Percentiles rank a stretch among this genome's conserved stretches.
Conservation (phyloP, 495 filamentous ascomycete species). For the Penicillium parvum region DNA sequence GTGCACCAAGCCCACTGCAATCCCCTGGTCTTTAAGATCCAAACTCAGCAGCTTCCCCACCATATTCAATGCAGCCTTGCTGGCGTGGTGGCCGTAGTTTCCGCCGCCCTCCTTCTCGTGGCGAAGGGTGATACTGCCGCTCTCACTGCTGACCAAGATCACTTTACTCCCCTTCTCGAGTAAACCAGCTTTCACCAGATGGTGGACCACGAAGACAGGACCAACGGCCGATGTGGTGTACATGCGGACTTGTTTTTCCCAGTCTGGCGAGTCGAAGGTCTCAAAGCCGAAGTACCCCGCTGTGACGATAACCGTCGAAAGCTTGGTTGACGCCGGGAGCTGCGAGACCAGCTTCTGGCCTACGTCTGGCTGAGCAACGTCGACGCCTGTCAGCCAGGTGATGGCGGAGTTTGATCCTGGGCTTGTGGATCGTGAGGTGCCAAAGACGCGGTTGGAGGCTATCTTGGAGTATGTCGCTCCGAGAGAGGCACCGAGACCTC, state of each 20-base stretch:
- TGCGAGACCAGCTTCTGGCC: slow-evolving; percentile 47
- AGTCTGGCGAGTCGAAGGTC: slow-evolving; percentile 57
- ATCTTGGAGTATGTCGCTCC: slow-evolving; percentile 52
- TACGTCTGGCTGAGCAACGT: slow-evolving; percentile 53
- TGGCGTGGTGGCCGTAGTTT: slow-evolving; percentile 69
- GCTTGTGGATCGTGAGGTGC: slow-evolving; percentile 50
- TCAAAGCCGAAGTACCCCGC: slow-evolving; percentile 68
- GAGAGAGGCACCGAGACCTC: slow-evolving; percentile 62
- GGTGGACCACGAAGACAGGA: slow-evolving; percentile 61
- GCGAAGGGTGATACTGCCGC: slow-evolving; percentile 62
- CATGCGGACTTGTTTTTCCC: slow-evolving; percentile 63
- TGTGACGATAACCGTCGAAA: slow-evolving; percentile 59
- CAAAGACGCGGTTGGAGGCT: slow-evolving; percentile 50
- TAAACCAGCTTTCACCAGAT: slow-evolving; percentile 51
- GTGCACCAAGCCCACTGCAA: slow-evolving; percentile 64
- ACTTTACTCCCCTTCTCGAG: slow-evolving; percentile 53
- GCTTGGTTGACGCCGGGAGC: slow-evolving; percentile 36
- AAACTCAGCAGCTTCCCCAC: slow-evolving; percentile 64
- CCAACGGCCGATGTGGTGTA: slow-evolving; percentile 66
- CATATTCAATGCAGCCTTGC: slow-evolving; percentile 72
- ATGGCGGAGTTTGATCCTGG: slow-evolving; percentile 36
- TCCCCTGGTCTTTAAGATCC: slow-evolving; percentile 58
- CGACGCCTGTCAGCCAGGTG: slow-evolving; percentile 48
- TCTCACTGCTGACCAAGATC: slow-evolving; percentile 63
- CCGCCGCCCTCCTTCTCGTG: slow-evolving; percentile 65